Evolutionary conservation across 2,329 filamentous ascomycete genomes (phyloP), one percentile per base, ranked within the genome.

Genomic region (Microsporum canis): DNA sequence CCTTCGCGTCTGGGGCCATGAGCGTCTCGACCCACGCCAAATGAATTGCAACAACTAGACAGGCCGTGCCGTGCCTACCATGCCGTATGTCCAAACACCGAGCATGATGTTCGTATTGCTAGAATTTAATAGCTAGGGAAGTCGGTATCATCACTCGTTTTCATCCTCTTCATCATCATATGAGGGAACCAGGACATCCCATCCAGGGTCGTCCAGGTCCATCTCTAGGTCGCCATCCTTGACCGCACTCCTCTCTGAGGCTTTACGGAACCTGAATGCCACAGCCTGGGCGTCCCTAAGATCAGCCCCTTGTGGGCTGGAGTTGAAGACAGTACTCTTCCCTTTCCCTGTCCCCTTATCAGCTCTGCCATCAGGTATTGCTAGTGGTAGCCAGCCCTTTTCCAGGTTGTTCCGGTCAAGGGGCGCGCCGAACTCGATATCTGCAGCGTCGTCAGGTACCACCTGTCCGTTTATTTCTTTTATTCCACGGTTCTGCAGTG

Each of bases 331-430:
- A 34, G 60, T 72, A 17, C 72, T 74, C 10, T 67, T 70, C 64
- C 66, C 47, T 70, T 68, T 61, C 63, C 65, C 53, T 67, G 68
- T 6, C 62, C 62, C 69, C 31, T 65, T 63, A 17, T 69, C 61
- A 14, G 70, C 68, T 43, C 68, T 61, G 27, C n/a, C 51, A 59
- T 67, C 66, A 7, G 72, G 69, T 12, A 71, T 67, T 47, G 74
- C 70, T 17, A 82, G 65, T 51, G 70, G 70, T 29, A 71, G 71
- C 79, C 80, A 83, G 51, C 80, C 80, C 66, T 79, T 78, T 23
- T 72, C 73, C 4, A 73, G 65, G 62, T 83, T 79, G 61, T 77
- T 76, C 39, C 69, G 70, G 68, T 82, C 79, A 33, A 76, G 68
- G 0, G 76, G 75, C 3, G 78, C 68, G 1, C 77, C 80, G 29